Evolutionary conservation across 2,329 filamentous ascomycete genomes (phyloP), one percentile per base, ranked within the genome.

Genomic region (Aspergillus phoenicis): DNA sequence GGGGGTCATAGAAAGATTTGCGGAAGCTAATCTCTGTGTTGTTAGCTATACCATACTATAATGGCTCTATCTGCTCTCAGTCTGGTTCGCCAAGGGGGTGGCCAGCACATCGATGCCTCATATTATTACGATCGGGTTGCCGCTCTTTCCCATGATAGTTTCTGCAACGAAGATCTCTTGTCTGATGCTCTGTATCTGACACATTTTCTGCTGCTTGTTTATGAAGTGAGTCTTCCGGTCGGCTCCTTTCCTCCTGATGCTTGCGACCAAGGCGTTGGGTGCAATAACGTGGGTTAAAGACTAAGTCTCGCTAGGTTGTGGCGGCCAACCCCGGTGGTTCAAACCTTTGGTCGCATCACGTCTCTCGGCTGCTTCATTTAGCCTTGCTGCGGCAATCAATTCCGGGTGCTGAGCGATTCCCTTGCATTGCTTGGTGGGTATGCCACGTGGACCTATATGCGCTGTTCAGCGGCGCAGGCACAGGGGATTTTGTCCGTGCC

Each of bases 1-100:
- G 52, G 60, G 49, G 47, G 28, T 30, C 28, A 4, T 8, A 30
- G 4, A 11, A 30, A 11, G 4, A 26, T 62, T 51, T 22, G 48
- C 59, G 39, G 52, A 52, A 63, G 28, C 54, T 59, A 52, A 57
- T 64, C 52, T 57, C 48, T 58, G 11, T 52, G 52, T 7, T n/a
- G 22, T 53, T 47, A 84, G 83, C 78, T 86, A 57, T 81, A 82
- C 52, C 82, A 86, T 68, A 83, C 84, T 7, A 85, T 87, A 64
- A 84, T 85, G 76, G 84, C 84, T 4, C 72, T 87, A n/a, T 83
- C 82, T 24, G 82, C 82, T 17, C 77, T 85, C 47, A 83, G 82
- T 66, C 74, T 84, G 47, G 78, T 80, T 22, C 78, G 80, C 56
- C 79, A 76, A 64, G 78, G 80, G 33, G 78, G 75, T 28, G 75